These are phyloP conservation scores for Aspergillus sparsus DNA, from an alignment of 495 filamentous ascomycete genomes.

Conservation along the genomic window DNA sequence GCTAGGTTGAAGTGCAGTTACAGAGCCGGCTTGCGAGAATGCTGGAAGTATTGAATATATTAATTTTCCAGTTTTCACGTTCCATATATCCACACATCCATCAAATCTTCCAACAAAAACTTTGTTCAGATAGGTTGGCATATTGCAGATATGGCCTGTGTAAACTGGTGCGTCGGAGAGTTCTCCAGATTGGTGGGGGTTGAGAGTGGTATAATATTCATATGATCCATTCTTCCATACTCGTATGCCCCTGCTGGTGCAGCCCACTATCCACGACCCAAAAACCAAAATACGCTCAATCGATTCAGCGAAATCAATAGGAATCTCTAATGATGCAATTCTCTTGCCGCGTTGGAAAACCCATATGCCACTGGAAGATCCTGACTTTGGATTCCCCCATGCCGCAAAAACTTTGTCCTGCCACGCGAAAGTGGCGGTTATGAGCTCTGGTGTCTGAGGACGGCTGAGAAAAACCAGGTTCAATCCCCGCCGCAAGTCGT, in stretches of 20 bases:
- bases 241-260: slow-evolving; percentile 71
- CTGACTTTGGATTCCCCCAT: slow-evolving; percentile 64
- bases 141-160: slow-evolving; percentile 70
- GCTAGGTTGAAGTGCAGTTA: slow-evolving; percentile 80
- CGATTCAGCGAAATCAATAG: slow-evolving; percentile 60
- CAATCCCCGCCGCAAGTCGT: slow-evolving; percentile 84
- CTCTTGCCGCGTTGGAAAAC: slow-evolving; percentile 93
- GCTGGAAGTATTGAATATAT: slow-evolving; percentile 81
- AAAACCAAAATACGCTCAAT: slow-evolving; percentile 78
- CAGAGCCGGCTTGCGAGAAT: slow-evolving; percentile 63
- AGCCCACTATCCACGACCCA: slow-evolving; percentile 88
- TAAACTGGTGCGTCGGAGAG: slow-evolving; percentile 56
- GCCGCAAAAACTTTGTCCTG: slow-evolving; percentile 84
- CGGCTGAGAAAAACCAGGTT: slow-evolving; percentile 89
- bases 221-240: slow-evolving; percentile 84
- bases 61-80: slow-evolving; percentile 84
- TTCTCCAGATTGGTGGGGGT: slow-evolving; percentile 43
- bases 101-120: slow-evolving; percentile 82
- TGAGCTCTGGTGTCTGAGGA: slow-evolving; percentile 79
- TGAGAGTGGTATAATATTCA: slow-evolving; percentile 87
- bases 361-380: slow-evolving; percentile 72
- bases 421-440: slow-evolving; percentile 87
- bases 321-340: slow-evolving; percentile 68
- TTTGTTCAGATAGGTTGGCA: slow-evolving; percentile 96
- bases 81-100: slow-evolving; percentile 96